Evolutionary conservation across 78 protist genomes (phyloP).

Genomic region (Dictyostelium intermedium): DNA sequence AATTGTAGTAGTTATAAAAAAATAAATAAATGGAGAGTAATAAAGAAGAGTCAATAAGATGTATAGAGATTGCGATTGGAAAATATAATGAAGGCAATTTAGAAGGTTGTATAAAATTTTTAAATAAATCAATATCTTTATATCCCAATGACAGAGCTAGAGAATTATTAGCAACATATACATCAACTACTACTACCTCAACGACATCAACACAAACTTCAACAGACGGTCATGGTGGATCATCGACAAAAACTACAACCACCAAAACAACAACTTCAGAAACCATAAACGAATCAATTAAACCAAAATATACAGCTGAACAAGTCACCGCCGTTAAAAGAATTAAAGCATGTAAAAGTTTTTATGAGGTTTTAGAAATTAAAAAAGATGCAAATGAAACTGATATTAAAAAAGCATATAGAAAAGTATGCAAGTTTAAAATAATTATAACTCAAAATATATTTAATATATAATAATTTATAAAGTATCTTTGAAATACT

Average conservation of each 20-base stretch:
- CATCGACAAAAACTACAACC: neutral
- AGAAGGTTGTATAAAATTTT: conserved; percentile 49
- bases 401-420: conserved; percentile 75
- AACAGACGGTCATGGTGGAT: neutral
- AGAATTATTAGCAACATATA: conserved; percentile 10
- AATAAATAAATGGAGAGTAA: conserved; percentile 70
- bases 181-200: neutral
- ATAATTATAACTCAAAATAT: too few species aligned
- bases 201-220: neutral
- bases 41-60: conserved; percentile 75
- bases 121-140: conserved; percentile 42
- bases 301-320: conserved; percentile 64
- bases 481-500: neutral
- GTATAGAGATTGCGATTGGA: conserved; percentile 62
- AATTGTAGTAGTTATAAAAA: neutral
- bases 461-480: too few species aligned
- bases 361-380: conserved; percentile 75
- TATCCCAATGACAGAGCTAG: conserved; percentile 43
- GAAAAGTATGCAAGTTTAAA: too few species aligned
- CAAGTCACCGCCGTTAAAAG: conserved; percentile 56
- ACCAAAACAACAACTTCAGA: neutral
- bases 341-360: conserved; percentile 57
- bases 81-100: conserved; percentile 27
- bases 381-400: conserved; percentile 46
- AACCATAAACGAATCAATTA: conserved; percentile 3